These are phyloP conservation scores for Globisporangium yorkense DNA, from an alignment of 352 stramenopile genomes.

Conservation along the genomic window DNA sequence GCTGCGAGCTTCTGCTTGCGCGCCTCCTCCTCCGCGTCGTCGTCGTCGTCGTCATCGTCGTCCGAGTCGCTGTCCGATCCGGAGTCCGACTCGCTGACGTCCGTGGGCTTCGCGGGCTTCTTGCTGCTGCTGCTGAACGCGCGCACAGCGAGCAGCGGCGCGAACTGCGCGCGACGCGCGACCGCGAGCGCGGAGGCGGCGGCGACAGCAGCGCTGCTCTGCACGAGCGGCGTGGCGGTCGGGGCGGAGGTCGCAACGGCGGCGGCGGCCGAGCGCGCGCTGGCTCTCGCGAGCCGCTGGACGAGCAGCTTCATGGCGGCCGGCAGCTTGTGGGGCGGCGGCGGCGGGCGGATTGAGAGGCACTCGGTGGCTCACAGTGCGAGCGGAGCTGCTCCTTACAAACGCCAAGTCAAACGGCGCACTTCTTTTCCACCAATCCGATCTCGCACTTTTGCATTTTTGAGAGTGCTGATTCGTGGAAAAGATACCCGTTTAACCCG, in stretches of 20 bases:
- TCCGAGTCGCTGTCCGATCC: constrained; percentile 9
- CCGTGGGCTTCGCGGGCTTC: constrained; percentile 10
- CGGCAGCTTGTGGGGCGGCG: background rate
- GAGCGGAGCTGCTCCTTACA: background rate
- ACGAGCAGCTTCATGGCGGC: constrained; percentile 18
- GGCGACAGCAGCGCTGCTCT: constrained; percentile 4
- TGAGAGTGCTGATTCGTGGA: no score
- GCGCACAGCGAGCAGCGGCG: constrained; percentile 16
- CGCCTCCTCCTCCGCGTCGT: constrained; percentile 22
- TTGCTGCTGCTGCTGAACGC: constrained; percentile 25
- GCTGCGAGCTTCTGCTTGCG: constrained; percentile 10
- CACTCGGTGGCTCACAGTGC: constrained; percentile 13
- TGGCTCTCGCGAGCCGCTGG: constrained; percentile 20
- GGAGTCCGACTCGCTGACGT: background rate
- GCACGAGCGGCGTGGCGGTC: constrained; percentile 5
- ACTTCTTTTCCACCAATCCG: constrained; percentile 3
- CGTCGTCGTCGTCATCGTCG: constrained; percentile 21
- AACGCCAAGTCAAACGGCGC: background rate
- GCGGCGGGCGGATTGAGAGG: background rate
- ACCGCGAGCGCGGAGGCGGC: constrained; percentile 6
- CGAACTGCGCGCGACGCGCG: constrained; percentile 5
- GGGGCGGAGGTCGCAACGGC: constrained; percentile 2
- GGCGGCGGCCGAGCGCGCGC: constrained; percentile 7
- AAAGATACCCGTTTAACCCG: no score
- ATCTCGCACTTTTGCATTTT: background rate